Evolutionary conservation across 345 rosid genomes (phyloP).

Genomic region (Garcia nutans): DNA sequence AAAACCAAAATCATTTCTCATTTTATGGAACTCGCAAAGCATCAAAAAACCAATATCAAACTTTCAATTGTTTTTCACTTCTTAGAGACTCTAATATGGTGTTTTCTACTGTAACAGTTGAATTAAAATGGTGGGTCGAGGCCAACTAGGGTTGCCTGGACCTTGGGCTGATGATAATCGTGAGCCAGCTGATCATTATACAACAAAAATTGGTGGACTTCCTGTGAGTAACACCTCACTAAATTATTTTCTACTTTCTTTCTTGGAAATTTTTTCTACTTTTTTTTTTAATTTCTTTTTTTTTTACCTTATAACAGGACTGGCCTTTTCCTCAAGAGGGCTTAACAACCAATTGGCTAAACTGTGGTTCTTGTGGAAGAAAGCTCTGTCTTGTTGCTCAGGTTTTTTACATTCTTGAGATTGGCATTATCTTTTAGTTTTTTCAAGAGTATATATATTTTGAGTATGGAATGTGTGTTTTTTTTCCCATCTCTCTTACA

Average conservation of each 20-base stretch:
- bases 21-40: too few relatives aligned
- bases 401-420: conserved; percentile 31
- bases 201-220: conserved; percentile 79
- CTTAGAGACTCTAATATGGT: background rate
- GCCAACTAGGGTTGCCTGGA: conserved; percentile 74
- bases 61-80: background rate
- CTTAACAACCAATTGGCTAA: conserved; percentile 34
- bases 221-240: conserved; percentile 43
- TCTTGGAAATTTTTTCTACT: background rate
- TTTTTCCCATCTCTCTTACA: background rate
- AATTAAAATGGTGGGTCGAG: conserved; percentile 34
- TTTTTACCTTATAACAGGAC: conserved; percentile 44
- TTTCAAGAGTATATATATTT: background rate
- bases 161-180: conserved; percentile 71
- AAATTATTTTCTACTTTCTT: background rate
- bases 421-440: background rate
- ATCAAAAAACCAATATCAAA: too few relatives aligned
- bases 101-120: background rate
- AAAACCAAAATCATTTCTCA: too few relatives aligned
- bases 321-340: conserved; percentile 60
- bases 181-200: conserved; percentile 71
- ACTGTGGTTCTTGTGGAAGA: conserved; percentile 57
- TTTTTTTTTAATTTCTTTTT: background rate
- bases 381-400: conserved; percentile 75
- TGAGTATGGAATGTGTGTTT: background rate